Conservation (phyloP, 352 stramenopile species). For the Pythium plurisporium region DNA sequence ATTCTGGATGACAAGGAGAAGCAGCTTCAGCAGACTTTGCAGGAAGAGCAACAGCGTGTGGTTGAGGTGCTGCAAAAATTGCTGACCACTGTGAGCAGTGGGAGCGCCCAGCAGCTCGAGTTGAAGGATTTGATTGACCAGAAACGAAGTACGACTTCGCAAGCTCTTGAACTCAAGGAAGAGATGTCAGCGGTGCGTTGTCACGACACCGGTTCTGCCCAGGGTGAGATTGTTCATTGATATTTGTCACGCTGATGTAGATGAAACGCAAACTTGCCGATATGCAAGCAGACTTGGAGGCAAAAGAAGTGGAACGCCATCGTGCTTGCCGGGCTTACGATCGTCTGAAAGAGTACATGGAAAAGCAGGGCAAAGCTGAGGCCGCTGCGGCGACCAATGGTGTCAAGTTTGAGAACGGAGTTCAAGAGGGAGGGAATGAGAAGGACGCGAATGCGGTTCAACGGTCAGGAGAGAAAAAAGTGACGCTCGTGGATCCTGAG, state of each 20-base stretch:
- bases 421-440: background rate
- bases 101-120: constrained; percentile 31
- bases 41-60: constrained; percentile 35
- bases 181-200: constrained; percentile 50
- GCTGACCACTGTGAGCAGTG: constrained; percentile 19
- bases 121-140: constrained; percentile 52
- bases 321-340: constrained; percentile 72
- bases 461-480: constrained; percentile 9
- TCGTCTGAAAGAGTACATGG: constrained; percentile 53
- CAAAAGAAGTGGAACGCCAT: constrained; percentile 77
- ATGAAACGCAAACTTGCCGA: constrained; percentile 51
- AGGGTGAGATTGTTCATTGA: background rate
- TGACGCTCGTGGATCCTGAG: constrained; percentile 19
- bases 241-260: constrained; percentile 23
- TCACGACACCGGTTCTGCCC: background rate
- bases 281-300: constrained; percentile 60
- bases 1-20: constrained; percentile 34
- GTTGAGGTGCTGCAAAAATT: constrained; percentile 35
- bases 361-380: constrained; percentile 15
- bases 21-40: constrained; percentile 34
- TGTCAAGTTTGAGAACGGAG: constrained; percentile 9
- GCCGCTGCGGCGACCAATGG: constrained; percentile 2
- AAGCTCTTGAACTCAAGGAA: constrained; percentile 44
- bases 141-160: constrained; percentile 43
- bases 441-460: background rate